Base-by-base conservation (phyloP, 2,329 filamentous ascomycete species). In the Calycina marina region DNA sequence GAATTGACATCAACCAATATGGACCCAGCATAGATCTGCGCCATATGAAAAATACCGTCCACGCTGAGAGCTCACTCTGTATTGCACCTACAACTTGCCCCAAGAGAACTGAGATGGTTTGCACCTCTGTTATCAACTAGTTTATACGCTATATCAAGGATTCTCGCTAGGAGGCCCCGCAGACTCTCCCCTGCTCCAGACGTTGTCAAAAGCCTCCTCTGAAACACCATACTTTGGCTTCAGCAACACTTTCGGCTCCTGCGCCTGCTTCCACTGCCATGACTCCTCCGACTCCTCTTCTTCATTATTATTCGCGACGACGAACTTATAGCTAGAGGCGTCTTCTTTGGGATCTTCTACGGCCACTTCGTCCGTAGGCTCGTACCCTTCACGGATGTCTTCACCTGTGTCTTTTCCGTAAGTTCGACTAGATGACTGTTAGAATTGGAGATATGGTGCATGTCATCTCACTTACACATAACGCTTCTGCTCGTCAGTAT, bases 301-400 rank as follows among this genome's bases (percentile, higher is more conserved):
- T 31, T 49, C 47, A 14, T 43, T 32, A 5, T 44, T 50, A 17
- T 52, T 45, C 8, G 52, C 51, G n/a, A n/a, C n/a, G n/a, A n/a
- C n/a, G n/a, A n/a, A n/a, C n/a, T 50, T 44, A 13, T 50, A 43
- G 12, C 43, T 47, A 20, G 49, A 32, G 14, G 55, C 53, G 9
- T 59, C 56, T 4, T 61, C 51, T 31, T 63, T 60, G 1, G 56
- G 50, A 29, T 61, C 55, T 26, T 59, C 54, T 8, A 54, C 48
- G 34, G 61, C 55, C 2, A 57, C 49, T 2, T 54, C 43, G 33
- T 67, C 61, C 4, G 60, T 40, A 10, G 53, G 67, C 31, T 69
- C 63, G 45, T 65, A 71, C 4, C 67, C 68, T 49, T 65, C 60
- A 3, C 65, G 57, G 11, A 70, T 62, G 33, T 61, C 61, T 43